Evolutionary conservation across 768 basidiomycete genomes (phyloP), one percentile per base, ranked within the genome.

Genomic region (Naganishia friedmannii): DNA sequence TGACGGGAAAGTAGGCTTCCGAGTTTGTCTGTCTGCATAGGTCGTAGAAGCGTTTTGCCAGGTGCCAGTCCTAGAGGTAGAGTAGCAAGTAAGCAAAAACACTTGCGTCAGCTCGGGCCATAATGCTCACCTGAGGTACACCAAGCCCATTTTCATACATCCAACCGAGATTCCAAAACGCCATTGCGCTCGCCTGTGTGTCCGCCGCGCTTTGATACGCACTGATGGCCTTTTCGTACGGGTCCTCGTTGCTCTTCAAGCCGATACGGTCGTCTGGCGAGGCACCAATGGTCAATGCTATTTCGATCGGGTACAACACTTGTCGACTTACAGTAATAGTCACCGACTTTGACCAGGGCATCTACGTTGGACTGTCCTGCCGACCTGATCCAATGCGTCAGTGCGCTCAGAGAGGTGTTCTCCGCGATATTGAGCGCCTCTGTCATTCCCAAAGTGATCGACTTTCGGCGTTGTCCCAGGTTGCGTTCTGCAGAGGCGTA

Each of bases 91-190:
- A 23, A 48, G 60, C 10, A 12, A 45, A n/a, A n/a, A n/a, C n/a
- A n/a, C n/a, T n/a, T n/a, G n/a, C n/a, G n/a, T n/a, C 13, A 8
- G 3, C 21, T n/a, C n/a, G 9, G 3, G 45, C n/a, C n/a, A 34
- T 56, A 23, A 72, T 10, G 15, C 83, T 72, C 72, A 91, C 92
- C 85, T 90, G 89, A 29, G 90, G 87, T 0, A 98, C 91, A 2
- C 96, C 96, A 26, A 91, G 80, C 0, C 96, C 96, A 75, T 93
- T 92, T 82, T 98, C 95, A 79, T 97, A 98, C 96, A 98, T 98
- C 91, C 92, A 97, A 1, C 95, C 96, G 13, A 98, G 83, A 77
- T 97, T 96, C 93, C 93, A 97, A 88, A 96, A 92, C 0, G 96
- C 93, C 73, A 98, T 84, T 0, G 96, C 93, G 74, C 93, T 96